Base-by-base conservation (phyloP, 2,329 filamentous ascomycete genomes). In the Penicillium corylophilum region DNA sequence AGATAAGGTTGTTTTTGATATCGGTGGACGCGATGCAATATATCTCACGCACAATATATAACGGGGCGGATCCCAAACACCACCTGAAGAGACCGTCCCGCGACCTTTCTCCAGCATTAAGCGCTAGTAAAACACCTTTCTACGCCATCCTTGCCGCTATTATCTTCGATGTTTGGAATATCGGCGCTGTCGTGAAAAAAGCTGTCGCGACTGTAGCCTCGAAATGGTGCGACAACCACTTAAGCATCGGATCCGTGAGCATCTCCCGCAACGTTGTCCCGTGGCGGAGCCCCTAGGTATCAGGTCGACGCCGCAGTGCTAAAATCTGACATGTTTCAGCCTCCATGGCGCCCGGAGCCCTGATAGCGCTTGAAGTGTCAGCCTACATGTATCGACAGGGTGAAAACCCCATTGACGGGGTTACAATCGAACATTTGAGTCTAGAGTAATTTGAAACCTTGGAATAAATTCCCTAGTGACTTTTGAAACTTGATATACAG, bases 401-500 rank as follows among this genome's bases (percentile, higher is more conserved):
- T 1, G 9, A 1, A 9, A 10, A 28, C 9, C 26, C 26, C 9
- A 28, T 28, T 28, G 26, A 9, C 26, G 4, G 18, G 35, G 6
- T 16, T 38, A 31, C 29, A 8, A 8, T 8, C 26, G n/a, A 35
- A 38, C 29, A 8, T 2, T 8, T 8, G n/a, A 35, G 20, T 9
- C 4, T 8, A 38, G 18, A 22, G 16, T 18, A 20, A 3, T 38
- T 18, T 38, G 35, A 20, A 38, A 38, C 35, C 16, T 13, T 38
- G 10, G 35, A 38, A 38, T 22, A 13, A 20, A 38, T 20, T 38
- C 35, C 35, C 35, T 38, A 38, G 40, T 42, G 41, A 53, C 46
- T 62, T 61, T 59, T 57, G 45, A 45, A 51, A 56, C 42, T 55
- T 57, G 59, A 57, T 57, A 35, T 62, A 63, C 61, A 63, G 29